These are phyloP conservation scores for Malus sieversii DNA, from an alignment of 306 rosid species.

Conservation along the genomic window DNA sequence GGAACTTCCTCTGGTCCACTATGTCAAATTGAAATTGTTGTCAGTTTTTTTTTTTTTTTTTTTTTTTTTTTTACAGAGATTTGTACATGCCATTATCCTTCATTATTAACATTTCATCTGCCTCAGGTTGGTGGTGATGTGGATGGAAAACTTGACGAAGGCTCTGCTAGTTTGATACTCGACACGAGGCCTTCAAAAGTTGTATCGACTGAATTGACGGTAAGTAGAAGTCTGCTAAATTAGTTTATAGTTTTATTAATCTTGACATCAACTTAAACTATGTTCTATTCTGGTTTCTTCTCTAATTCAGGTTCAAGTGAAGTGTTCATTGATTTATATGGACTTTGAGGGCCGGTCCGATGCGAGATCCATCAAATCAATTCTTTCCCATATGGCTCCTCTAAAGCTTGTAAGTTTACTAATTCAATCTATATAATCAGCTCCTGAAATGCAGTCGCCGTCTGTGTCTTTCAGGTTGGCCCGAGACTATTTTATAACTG, in stretches of 20 bases:
- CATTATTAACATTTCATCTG: slow-evolving; percentile 9
- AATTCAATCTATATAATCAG: neutral
- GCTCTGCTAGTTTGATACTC: slow-evolving; percentile 68
- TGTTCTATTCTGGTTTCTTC: neutral
- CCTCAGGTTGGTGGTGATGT: slow-evolving; percentile 71
- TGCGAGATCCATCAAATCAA: slow-evolving; percentile 84
- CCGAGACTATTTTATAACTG: neutral
- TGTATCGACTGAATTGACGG: slow-evolving; percentile 69
- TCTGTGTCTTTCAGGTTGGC: neutral
- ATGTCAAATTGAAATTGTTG: neutral
- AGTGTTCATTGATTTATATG: slow-evolving; percentile 71
- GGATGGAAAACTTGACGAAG: slow-evolving; percentile 85
- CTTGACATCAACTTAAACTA: neutral
- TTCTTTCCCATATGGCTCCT: slow-evolving; percentile 96
- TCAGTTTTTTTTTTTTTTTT: too few relatives aligned
- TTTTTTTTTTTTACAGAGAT: neutral
- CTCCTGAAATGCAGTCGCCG: neutral
- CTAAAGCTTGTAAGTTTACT: slow-evolving; percentile 61
- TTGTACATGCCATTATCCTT: neutral
- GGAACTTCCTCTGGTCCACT: neutral
- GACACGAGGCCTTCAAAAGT: slow-evolving; percentile 96
- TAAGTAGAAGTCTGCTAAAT: slow-evolving; percentile 36
- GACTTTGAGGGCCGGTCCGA: slow-evolving; percentile 98
- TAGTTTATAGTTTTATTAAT: slow-evolving; percentile 1
- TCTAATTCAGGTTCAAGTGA: slow-evolving; percentile 72